phyloP scores from a whole-genome alignment of 345 rosid species.

The Eucalyptus marginata region DNA sequence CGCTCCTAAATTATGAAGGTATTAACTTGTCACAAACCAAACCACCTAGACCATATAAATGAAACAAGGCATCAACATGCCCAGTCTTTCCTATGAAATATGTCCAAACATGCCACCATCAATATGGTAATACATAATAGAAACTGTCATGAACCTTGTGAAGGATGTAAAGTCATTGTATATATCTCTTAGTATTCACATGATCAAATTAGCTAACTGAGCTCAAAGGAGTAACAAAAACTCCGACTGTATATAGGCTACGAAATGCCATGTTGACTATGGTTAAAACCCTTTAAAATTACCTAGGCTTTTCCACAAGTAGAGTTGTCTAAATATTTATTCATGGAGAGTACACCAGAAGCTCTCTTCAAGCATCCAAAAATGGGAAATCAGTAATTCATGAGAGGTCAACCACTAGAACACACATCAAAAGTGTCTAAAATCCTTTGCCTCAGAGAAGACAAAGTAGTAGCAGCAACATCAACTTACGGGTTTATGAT shows the following conservation, averaged over 20 bases:
- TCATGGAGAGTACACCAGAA: neutral
- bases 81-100: too few species aligned
- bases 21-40: too few species aligned
- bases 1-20: too few species aligned
- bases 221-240: neutral
- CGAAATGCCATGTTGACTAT: neutral
- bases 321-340: neutral
- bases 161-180: neutral
- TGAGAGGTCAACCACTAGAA: conserved; percentile 70
- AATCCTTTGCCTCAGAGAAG: conserved; percentile 75
- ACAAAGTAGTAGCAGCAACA: conserved; percentile 31
- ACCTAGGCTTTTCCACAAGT: neutral
- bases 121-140: too few species aligned
- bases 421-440: conserved; percentile 75
- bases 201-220: neutral
- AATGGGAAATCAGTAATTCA: conserved; percentile 37
- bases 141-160: neutral
- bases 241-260: neutral
- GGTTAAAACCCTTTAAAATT: neutral
- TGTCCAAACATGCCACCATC: too few species aligned
- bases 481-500: too few species aligned
- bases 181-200: neutral
- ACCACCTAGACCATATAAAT: too few species aligned
- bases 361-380: neutral
- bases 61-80: too few species aligned